Percentiles rank a stretch among this genome's conserved stretches.
phyloP scores from a whole-genome alignment of 2,329 filamentous ascomycete genomes.

The Mariannaea sp. region DNA sequence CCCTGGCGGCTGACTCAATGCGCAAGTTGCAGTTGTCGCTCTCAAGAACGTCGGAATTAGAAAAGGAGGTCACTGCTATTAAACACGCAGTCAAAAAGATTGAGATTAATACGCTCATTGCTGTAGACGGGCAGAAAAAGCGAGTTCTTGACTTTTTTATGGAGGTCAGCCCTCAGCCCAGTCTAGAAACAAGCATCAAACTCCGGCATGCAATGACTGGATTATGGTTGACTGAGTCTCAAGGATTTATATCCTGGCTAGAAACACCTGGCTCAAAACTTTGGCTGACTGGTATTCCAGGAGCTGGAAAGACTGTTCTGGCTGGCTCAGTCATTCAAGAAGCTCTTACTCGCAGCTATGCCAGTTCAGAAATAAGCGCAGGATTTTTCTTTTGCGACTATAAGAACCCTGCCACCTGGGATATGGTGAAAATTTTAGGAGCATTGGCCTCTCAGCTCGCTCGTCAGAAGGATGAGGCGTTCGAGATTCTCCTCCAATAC shows the following conservation, averaged over 20 bases:
- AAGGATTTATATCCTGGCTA: slow-evolving; percentile 4
- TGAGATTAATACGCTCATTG: neutral
- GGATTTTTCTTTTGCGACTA: slow-evolving; percentile 15
- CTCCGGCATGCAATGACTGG: slow-evolving; percentile 8
- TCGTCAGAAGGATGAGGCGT: neutral
- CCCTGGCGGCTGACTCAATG: slow-evolving; percentile 2
- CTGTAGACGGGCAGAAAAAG: neutral
- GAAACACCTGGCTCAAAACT: neutral
- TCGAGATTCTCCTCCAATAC: neutral
- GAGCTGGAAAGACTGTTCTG: slow-evolving; percentile 16
- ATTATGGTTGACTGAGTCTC: neutral
- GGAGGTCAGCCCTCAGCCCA: neutral
- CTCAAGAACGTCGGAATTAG: neutral
- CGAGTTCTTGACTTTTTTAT: slow-evolving; percentile 1
- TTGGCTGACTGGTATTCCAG: slow-evolving; percentile 18
- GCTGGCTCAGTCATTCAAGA: slow-evolving; percentile 5
- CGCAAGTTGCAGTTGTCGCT: neutral
- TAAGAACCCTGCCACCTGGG: neutral
- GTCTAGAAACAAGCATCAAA: neutral
- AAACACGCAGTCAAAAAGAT: neutral
- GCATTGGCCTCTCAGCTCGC: slow-evolving; percentile 10
- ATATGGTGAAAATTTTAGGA: neutral
- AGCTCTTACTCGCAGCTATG: neutral
- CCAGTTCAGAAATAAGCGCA: neutral
- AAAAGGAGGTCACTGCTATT: neutral